Base-by-base conservation (phyloP, 768 basidiomycete species). In the Termitomyces sp. region DNA sequence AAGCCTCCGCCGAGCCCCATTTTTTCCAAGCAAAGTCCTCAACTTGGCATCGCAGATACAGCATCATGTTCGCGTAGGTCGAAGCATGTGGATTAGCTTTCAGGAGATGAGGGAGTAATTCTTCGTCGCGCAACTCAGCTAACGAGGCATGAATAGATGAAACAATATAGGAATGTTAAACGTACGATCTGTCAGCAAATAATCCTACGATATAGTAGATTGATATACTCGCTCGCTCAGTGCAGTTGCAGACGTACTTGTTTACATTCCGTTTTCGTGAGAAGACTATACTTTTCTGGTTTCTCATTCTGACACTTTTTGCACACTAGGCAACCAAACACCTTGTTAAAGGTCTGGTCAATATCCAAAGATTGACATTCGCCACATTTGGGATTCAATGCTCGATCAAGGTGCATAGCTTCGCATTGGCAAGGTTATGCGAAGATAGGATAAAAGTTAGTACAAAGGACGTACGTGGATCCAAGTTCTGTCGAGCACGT, bases 31-130 rank as follows among this genome's bases (percentile, higher is more conserved):
- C 96, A 72, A 95, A 98, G 45, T 88, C 91, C 71, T 99, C 97
- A 2, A 97, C 93, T 71, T 98, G 96, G 67, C 78, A 89, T 34
- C 97, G 86, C 5, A 42, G 90, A 68, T 91, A 98, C 22, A 99
- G 81, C 97, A 98, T 98, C 97, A 98, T 98, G 77, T 98, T 99
- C 36, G 91, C 91, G 68, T 91, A 99, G 0, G 95, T 98, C 13
- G 95, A 91, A 62, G 92, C 91, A 76, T 99, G 96, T 3, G 97
- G 97, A 71, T 99, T 99, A 24, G 62, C 62, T 60, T 65, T 63
- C 32, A 65, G 43, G 10, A 67, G 78, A 71, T 99, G 97, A 0
- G 96, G 97, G 62, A 99, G 82, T 18, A 89, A 75, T 64, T 97
- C 93, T 66, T 91, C 86, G 68, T 99, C 97, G 56, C 89, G 87